A percentile compares a stretch with the other conserved stretches of the same genome.
These are phyloP conservation scores for Cynara cardunculus DNA, from an alignment of 129 eudicot genomes.

Conservation along the genomic window DNA sequence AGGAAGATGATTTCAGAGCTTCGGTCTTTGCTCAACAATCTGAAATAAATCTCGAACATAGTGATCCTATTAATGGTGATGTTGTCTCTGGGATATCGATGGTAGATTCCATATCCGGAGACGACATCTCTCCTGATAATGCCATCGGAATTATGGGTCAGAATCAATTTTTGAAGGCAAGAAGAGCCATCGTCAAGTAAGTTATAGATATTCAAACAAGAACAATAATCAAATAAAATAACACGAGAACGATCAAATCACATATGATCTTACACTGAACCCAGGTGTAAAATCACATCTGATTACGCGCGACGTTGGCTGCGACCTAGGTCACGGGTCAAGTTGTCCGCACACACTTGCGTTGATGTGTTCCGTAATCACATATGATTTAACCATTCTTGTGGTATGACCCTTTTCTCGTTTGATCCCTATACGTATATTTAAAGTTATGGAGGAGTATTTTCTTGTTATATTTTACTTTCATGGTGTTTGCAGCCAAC, in stretches of 20 bases:
- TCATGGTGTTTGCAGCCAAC: conserved; percentile 60
- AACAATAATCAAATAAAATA: too few species aligned
- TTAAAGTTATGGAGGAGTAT: too few species aligned
- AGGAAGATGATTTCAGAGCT: conserved; percentile 69
- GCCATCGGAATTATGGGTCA: conserved; percentile 75
- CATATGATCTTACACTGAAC: too few species aligned
- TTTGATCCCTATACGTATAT: too few species aligned
- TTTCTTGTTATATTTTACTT: conserved; percentile 4
- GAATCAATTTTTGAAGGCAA: conserved; percentile 89
- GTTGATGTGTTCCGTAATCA: background rate
- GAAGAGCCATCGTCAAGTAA: conserved; percentile 91
- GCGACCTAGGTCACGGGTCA: too few species aligned
- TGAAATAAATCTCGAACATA: conserved; percentile 30
- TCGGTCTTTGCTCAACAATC: conserved; percentile 72
- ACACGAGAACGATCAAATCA: too few species aligned
- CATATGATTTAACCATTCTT: background rate
- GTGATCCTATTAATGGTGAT: conserved; percentile 46
- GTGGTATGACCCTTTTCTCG: too few species aligned
- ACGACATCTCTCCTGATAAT: conserved; percentile 80
- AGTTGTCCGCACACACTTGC: too few species aligned
- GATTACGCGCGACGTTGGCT: too few species aligned
- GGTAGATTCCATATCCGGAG: conserved; percentile 54
- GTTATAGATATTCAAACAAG: conserved; percentile 8
- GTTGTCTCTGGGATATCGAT: conserved; percentile 67
- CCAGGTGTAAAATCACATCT: too few species aligned